These are phyloP conservation scores for Orobanche coerulescens DNA, from an alignment of 257 asterid genomes.

Conservation along the genomic window DNA sequence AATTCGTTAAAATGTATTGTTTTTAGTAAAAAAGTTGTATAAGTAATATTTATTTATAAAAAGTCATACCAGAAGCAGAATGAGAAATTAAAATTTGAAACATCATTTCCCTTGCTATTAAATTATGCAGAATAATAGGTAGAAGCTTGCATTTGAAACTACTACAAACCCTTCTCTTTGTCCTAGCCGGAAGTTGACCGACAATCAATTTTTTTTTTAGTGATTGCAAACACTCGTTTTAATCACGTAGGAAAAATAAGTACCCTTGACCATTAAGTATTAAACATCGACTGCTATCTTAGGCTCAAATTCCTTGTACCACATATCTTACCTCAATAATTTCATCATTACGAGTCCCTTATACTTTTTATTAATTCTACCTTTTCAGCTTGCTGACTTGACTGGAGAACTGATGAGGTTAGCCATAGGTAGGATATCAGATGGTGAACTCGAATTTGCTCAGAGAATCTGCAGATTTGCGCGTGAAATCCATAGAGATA, in stretches of 20 bases:
- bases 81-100: too few species aligned
- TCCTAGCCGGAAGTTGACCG: neutral
- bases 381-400: slow-evolving; percentile 79
- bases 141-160: neutral
- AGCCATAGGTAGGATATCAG: slow-evolving; percentile 94
- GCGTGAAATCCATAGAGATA: slow-evolving; percentile 75
- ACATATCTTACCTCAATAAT: neutral
- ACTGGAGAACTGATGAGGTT: slow-evolving; percentile 96
- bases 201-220: neutral
- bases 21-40: neutral
- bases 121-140: neutral
- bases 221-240: neutral
- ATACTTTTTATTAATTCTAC: slow-evolving; percentile 14
- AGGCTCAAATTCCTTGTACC: neutral
- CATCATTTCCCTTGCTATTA: neutral
- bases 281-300: slow-evolving; percentile 13
- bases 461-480: slow-evolving; percentile 73
- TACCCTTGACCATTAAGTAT: neutral
- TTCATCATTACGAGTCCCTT: neutral
- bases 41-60: too few species aligned
- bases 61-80: too few species aligned
- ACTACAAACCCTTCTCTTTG: neutral
- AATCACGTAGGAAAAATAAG: neutral
- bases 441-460: slow-evolving; percentile 82
- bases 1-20: neutral